Base-by-base conservation (phyloP, 148 eudicot genomes). In the Vaccinium corymbosum region DNA sequence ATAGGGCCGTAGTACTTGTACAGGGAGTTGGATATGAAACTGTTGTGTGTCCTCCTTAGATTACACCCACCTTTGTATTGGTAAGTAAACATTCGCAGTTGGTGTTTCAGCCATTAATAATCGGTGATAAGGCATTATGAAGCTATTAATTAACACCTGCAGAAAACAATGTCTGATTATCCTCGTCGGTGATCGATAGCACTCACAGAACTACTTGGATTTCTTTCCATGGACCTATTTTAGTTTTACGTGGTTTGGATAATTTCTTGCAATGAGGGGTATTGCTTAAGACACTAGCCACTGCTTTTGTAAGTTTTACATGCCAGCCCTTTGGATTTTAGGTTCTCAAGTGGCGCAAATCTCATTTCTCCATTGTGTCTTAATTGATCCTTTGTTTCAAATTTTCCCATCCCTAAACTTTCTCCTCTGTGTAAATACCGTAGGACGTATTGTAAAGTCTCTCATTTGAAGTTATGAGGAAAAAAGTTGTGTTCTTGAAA, bases 221-320 rank as follows among this genome's bases (percentile, higher is more conserved):
- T 49, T 22, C 12, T 59, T 61, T 61, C 56, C 7, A 13, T 0
- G 3, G 48, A 7, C 82, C 55, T 19, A 38, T 17, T 32, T 15
- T 3, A 42, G 14, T 53, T 14, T 55, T 42, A 79, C 48, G 74
- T 55, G 48, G 70, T 80, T 79, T 59, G n/a, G 22, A 38, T 80
- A 7, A 48, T 46, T 19, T 80, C 55, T 62, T 80, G 52, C 82
- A 19, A 62, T 80, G 53, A 42, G 57, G 32, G 57, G 71, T 80
- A 6, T 59, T 81, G 20, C 20, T 81, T 59, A 46, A 64, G 75
- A n/a, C n/a, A 59, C 27, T 59, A 4, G 29, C 56, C 32, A 22
- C 35, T 76, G 82, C 72, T 80, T 80, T 68, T 81, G 20, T 52
- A 27, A 57, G 25, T 68, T 11, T 29, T 76, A 48, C 61, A 62